Evolutionary conservation across 331 rosid species (phyloP).

Genomic region (Telfairia occidentalis): DNA sequence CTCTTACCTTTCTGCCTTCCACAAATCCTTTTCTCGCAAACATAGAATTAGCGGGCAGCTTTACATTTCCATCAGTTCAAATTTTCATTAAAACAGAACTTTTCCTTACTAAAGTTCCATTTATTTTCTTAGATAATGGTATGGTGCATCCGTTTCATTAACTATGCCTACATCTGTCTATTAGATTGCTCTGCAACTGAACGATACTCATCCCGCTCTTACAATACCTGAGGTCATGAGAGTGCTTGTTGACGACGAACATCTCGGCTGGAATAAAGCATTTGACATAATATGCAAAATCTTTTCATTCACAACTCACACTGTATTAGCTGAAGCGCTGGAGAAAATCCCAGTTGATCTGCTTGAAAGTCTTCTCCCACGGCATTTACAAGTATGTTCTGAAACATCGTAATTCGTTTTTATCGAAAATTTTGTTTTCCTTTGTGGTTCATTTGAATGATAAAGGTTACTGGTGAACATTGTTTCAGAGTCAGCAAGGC

Average conservation of each 20-base stretch:
- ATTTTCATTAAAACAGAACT: not conserved
- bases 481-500: not conserved
- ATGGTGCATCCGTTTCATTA: constrained; percentile 4
- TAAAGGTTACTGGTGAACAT: not conserved
- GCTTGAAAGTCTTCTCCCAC: constrained; percentile 61
- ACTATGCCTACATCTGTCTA: constrained; percentile 14
- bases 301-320: constrained; percentile 62
- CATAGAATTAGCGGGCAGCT: not conserved
- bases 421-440: not conserved
- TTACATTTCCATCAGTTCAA: not conserved
- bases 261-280: constrained; percentile 48
- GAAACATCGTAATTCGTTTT: not conserved
- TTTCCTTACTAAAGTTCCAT: not conserved
- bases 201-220: constrained; percentile 70
- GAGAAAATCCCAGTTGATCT: constrained; percentile 66
- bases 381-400: constrained; percentile 52
- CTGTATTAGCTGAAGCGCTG: constrained; percentile 50
- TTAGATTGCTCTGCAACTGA: constrained; percentile 65
- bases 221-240: constrained; percentile 61
- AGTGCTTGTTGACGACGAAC: constrained; percentile 58
- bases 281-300: constrained; percentile 47
- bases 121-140: constrained; percentile 7
- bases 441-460: not conserved
- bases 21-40: not conserved
- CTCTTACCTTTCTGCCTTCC: not conserved